Evolutionary conservation across 192 early-diverging fungal species (phyloP).

Genomic region (Backusella circina): DNA sequence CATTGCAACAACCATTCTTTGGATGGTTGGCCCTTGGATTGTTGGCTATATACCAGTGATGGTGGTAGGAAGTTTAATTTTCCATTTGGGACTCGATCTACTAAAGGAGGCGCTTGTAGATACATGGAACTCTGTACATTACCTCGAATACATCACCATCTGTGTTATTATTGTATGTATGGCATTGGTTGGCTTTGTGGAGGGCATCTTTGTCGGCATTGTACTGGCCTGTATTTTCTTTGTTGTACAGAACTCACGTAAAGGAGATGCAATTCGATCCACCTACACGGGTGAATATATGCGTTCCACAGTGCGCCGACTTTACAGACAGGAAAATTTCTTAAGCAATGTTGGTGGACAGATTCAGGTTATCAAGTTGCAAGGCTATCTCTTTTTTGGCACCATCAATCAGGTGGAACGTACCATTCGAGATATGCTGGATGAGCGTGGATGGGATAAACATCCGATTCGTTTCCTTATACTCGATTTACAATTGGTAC

Average conservation of each 20-base stretch:
- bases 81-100: slow-evolving; percentile 93
- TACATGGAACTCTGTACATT: slow-evolving; percentile 79
- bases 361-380: slow-evolving; percentile 85
- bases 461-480: slow-evolving; percentile 83
- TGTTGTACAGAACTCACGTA: slow-evolving; percentile 71
- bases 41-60: slow-evolving; percentile 92
- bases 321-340: slow-evolving; percentile 86
- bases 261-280: slow-evolving; percentile 57
- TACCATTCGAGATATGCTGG: slow-evolving; percentile 62
- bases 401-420: slow-evolving; percentile 82
- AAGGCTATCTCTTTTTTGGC: slow-evolving; percentile 98
- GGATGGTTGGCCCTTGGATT: slow-evolving; percentile 80
- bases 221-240: slow-evolving; percentile 95
- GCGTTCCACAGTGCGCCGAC: slow-evolving; percentile 83
- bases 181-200: slow-evolving; percentile 92
- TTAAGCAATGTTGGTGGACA: slow-evolving; percentile 79
- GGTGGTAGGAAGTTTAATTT: slow-evolving; percentile 93
- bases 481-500: slow-evolving; percentile 85
- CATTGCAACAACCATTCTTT: slow-evolving; percentile 66
- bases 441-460: slow-evolving; percentile 59
- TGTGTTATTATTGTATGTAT: slow-evolving; percentile 80
- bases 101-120: slow-evolving; percentile 89
- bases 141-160: slow-evolving; percentile 90
- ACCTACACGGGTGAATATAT: slow-evolving; percentile 65
- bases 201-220: slow-evolving; percentile 93